Percentiles rank a stretch among this genome's conserved stretches.
Conservation (phyloP, 139 green algal species). For the Astrephomene gubernaculifera region DNA sequence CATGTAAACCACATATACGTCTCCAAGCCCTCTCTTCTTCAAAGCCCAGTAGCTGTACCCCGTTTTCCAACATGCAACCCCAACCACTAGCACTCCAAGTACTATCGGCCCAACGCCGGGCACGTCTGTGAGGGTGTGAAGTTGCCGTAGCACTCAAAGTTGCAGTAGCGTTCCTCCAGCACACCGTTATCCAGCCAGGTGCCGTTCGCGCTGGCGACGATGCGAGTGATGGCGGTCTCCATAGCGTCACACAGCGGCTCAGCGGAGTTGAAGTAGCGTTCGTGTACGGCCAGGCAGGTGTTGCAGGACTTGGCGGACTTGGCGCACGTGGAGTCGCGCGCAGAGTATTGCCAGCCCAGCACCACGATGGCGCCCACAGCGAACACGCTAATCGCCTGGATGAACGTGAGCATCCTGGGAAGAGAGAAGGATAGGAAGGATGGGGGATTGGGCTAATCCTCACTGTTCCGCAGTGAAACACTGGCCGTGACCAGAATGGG, state of each 20-base stretch:
- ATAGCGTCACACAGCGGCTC: constrained; percentile 24
- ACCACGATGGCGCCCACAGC: constrained; percentile 37
- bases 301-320: constrained; percentile 38
- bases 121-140: constrained; percentile 5
- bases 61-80: too few species aligned
- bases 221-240: constrained; percentile 2
- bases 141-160: constrained; percentile 30
- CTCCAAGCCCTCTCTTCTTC: too few species aligned
- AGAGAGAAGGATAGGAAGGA: background rate
- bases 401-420: constrained; percentile 21
- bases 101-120: background rate
- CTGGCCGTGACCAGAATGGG: background rate
- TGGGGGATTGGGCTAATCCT: too few species aligned
- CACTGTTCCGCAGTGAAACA: background rate
- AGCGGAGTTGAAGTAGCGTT: constrained; percentile 15
- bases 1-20: too few species aligned
- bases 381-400: background rate
- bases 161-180: constrained; percentile 21
- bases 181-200: constrained; percentile 13
- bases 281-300: constrained; percentile 22
- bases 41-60: too few species aligned
- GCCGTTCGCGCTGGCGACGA: constrained; percentile 16
- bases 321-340: constrained; percentile 5
- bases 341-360: constrained; percentile 23
- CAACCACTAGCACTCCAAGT: too few species aligned